phyloP scores from a whole-genome alignment of 495 filamentous ascomycete genomes.

The Podospora bellae-mahoneyi region DNA sequence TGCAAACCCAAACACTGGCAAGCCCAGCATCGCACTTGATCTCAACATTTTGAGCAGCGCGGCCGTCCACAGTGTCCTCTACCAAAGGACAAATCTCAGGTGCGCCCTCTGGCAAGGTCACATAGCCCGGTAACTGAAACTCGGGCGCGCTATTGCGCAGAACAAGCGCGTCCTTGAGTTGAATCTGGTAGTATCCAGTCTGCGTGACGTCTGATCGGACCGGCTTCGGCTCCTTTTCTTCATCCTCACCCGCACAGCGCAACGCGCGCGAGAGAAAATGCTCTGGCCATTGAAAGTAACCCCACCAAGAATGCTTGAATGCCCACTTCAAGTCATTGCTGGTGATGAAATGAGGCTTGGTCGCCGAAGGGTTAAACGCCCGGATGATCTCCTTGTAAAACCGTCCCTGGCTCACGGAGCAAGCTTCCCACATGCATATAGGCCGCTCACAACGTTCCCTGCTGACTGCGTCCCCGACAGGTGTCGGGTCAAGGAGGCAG shows the following conservation, averaged over 20 bases:
- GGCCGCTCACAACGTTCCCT: constrained; percentile 40
- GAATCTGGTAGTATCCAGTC: not conserved
- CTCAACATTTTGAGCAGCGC: not conserved
- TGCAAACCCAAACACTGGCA: not conserved
- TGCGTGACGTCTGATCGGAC: not conserved
- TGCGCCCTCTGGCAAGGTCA: constrained; percentile 2
- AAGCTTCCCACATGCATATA: constrained; percentile 38
- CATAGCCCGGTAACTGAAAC: constrained; percentile 36
- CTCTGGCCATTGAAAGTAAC: not conserved
- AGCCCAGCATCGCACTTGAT: constrained; percentile 3
- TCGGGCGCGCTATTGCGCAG: constrained; percentile 34
- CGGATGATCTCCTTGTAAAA: constrained; percentile 44
- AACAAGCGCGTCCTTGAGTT: constrained; percentile 33
- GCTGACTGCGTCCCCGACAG: constrained; percentile 34
- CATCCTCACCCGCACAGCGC: not conserved
- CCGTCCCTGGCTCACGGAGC: constrained; percentile 42
- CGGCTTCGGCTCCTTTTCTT: not conserved
- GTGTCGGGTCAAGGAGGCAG: constrained; percentile 35
- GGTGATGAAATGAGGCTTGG: constrained; percentile 2
- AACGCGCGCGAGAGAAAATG: not conserved
- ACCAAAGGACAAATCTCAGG: not conserved
- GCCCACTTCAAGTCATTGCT: too few relatives aligned
- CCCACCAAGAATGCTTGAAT: not conserved
- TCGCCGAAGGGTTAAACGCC: constrained; percentile 37
- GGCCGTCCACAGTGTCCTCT: not conserved